Base-by-base conservation (phyloP, 495 filamentous ascomycete genomes). In the Penicillium goetzii region DNA sequence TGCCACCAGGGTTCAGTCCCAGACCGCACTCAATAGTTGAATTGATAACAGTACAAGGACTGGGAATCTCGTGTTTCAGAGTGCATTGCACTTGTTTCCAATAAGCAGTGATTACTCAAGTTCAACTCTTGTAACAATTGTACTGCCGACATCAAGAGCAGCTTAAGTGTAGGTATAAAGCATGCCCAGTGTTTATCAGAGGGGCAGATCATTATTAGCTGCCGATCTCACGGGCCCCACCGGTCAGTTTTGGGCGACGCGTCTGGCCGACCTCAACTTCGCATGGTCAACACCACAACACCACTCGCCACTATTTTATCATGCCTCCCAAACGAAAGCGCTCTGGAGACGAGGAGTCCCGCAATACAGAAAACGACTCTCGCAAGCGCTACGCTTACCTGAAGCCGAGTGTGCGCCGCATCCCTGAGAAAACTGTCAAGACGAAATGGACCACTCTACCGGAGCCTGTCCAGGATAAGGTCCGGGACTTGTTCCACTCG, bases 361-460 rank as follows among this genome's bases (percentile, higher is more conserved):
- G 68, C 6, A 59, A 69, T 25, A 32, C 67, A 21, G 61, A 72
- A 14, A 61, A 69, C 26, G 63, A 69, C 36, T 14, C 62, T 26
- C 68, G 58, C 38, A 80, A 80, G 60, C 66, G 68, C 41, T 82
- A 76, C 58, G 78, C 79, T 30, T 76, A 77, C 53, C 74, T 88
- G 19, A 79, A 83, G 61, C 77, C 83, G 11, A 75, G 76, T n/a
- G 72, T 82, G 23, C 80, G 81, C 60, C 76, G 80, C 54, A 77
- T 90, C 36, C 76, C 86, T 8, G 83, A 84, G 64, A 74, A 80
- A 34, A 83, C 78, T 4, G 85, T 89, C 70, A 81, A 80, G 43
- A 72, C 79, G 14, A 86, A 84, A 77, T 89, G 87, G 87, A 76
- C 76, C n/a, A 77, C 78, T 23, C 76, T 88, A 4, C 76, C 85